A percentile compares a stretch with the other conserved stretches of the same genome.
phyloP scores from a whole-genome alignment of 371 early-diverging fungal species.

The Mortierella sp. region DNA sequence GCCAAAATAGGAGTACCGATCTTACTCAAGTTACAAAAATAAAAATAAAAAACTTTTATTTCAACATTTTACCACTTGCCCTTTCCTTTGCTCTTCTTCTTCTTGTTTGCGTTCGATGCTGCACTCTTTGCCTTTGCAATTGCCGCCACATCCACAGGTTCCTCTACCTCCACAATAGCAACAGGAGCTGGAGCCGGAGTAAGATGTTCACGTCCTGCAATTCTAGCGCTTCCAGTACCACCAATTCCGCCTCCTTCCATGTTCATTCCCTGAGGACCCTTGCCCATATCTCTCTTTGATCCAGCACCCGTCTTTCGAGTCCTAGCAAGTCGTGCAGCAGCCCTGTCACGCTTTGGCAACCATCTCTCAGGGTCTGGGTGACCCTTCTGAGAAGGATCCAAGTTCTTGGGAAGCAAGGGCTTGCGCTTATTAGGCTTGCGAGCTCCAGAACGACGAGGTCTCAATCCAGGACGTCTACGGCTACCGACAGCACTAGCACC shows the following conservation, averaged over 20 bases:
- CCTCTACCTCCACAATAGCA: conserved; percentile 16
- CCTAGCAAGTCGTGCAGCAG: conserved; percentile 68
- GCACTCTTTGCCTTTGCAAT: conserved; percentile 47
- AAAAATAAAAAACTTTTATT: too few relatives aligned
- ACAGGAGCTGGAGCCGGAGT: conserved; percentile 14
- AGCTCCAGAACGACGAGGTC: conserved; percentile 50
- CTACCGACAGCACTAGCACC: conserved; percentile 9
- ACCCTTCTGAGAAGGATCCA: conserved; percentile 58
- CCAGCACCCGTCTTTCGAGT: conserved; percentile 66
- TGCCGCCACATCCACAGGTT: conserved; percentile 32
- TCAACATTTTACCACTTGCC: conserved; percentile 48
- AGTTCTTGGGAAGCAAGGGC: conserved; percentile 69
- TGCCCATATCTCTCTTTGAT: conserved; percentile 54
- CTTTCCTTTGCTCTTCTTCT: conserved; percentile 58
- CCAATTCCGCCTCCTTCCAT: conserved; percentile 77
- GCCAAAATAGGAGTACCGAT: too few relatives aligned
- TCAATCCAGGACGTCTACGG: conserved; percentile 22
- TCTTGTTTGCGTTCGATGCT: conserved; percentile 30
- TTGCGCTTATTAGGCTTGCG: conserved; percentile 75
- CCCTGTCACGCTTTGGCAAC: conserved; percentile 79
- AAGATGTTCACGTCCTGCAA: conserved; percentile 62
- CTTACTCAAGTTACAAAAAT: too few relatives aligned
- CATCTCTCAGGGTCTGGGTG: conserved; percentile 84
- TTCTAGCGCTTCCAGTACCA: conserved; percentile 79
- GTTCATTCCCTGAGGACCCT: conserved; percentile 72